These are phyloP conservation scores for Pestalotiopsis sp. DNA, from an alignment of 2,329 filamentous ascomycete genomes.

Conservation along the genomic window DNA sequence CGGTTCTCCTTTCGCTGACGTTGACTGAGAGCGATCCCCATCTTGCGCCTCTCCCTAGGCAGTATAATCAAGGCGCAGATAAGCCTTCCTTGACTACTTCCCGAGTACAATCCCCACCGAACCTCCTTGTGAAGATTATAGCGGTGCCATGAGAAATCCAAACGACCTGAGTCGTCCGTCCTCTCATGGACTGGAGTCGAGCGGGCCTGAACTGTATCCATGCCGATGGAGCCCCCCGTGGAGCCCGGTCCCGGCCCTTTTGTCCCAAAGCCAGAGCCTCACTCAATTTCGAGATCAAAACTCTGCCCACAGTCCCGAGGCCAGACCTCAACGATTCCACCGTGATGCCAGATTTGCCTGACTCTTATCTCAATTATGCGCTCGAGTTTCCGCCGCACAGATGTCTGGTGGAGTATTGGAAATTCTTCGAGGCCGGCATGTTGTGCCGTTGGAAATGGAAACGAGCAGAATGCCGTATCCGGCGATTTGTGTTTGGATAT, in stretches of 20 bases:
- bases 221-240: background rate
- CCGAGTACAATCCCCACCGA: background rate
- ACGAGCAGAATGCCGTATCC: background rate
- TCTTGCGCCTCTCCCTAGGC: background rate
- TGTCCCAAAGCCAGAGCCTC: background rate
- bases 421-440: background rate
- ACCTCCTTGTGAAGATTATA: background rate
- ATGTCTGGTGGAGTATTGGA: background rate
- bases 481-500: background rate
- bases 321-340: background rate
- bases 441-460: background rate
- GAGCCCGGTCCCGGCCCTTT: background rate
- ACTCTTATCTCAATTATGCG: background rate
- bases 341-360: background rate
- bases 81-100: background rate
- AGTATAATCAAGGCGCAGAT: background rate
- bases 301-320: background rate
- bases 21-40: background rate
- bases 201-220: background rate
- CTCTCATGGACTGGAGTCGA: background rate
- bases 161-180: background rate
- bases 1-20: background rate
- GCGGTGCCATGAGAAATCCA: background rate
- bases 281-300: background rate
- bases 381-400: background rate